phyloP scores from a whole-genome alignment of 1,284 basidiomycete genomes.

The Boletus calvinii region DNA sequence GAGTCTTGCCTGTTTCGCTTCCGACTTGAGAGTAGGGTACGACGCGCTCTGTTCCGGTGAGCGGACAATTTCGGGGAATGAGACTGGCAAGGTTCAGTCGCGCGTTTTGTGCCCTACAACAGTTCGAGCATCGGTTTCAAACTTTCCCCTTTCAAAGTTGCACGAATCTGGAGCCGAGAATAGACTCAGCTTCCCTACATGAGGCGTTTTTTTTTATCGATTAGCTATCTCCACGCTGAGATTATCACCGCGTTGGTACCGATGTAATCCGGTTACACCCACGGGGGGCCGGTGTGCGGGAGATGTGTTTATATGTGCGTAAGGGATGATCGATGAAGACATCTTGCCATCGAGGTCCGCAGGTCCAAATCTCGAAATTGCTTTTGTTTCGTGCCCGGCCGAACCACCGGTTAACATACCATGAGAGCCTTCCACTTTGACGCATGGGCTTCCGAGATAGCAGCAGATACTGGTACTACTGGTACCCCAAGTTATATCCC shows the following conservation, averaged over 20 bases:
- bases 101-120: not conserved
- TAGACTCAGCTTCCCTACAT: not conserved
- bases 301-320: not conserved
- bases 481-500: not conserved
- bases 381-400: not conserved
- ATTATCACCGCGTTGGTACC: slow-evolving; percentile 1
- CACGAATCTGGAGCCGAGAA: not conserved
- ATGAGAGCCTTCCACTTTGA: slow-evolving; percentile 2
- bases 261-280: not conserved
- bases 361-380: not conserved
- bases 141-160: slow-evolving; percentile 4
- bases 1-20: not conserved
- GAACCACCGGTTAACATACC: not conserved
- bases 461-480: not conserved
- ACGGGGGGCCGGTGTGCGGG: not conserved
- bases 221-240: slow-evolving; percentile 1
- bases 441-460: slow-evolving; percentile 4
- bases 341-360: slow-evolving; percentile 4
- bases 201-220: slow-evolving; percentile 7
- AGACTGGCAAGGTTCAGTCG: not conserved
- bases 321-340: slow-evolving; percentile 1
- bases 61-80: slow-evolving; percentile 9
- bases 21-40: not conserved
- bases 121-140: not conserved
- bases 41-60: not conserved